Evolutionary conservation across 768 basidiomycete genomes (phyloP).

Genomic region (Cystofilobasidium capitatum): DNA sequence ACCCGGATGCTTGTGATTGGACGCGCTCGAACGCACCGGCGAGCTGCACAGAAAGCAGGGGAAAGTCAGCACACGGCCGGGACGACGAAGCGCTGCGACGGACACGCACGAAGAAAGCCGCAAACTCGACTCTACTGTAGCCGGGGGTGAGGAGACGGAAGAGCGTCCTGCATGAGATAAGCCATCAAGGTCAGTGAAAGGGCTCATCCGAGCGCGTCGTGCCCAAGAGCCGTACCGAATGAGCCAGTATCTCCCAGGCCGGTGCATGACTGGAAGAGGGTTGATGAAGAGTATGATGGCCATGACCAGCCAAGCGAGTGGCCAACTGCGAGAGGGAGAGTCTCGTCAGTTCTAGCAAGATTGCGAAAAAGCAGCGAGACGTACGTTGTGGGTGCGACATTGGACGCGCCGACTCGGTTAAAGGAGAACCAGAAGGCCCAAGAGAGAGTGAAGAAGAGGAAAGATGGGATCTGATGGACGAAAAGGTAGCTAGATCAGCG

Average conservation of each 20-base stretch:
- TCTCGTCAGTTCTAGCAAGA: no score
- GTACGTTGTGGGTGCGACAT: slow-evolving; percentile 56
- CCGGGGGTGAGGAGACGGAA: slow-evolving; percentile 20
- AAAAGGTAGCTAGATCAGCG: neutral
- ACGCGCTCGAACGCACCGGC: neutral
- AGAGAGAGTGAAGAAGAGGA: slow-evolving; percentile 62
- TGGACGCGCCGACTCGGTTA: slow-evolving; percentile 48
- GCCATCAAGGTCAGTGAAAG: neutral
- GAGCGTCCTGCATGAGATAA: neutral
- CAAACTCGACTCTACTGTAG: slow-evolving; percentile 34
- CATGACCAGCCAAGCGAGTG: slow-evolving; percentile 61
- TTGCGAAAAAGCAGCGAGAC: neutral
- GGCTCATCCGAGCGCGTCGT: no score
- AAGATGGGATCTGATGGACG: slow-evolving; percentile 56
- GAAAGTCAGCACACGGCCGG: no score
- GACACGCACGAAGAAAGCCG: slow-evolving; percentile 42
- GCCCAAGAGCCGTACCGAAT: slow-evolving; percentile 47
- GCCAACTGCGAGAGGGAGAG: slow-evolving; percentile 32
- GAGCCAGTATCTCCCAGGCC: slow-evolving; percentile 70
- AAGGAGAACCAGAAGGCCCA: slow-evolving; percentile 77
- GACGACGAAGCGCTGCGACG: neutral
- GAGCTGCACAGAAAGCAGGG: neutral
- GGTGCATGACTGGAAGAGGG: slow-evolving; percentile 60
- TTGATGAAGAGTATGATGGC: slow-evolving; percentile 54
- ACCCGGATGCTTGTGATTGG: neutral